These are phyloP conservation scores for Xylariaceae sp. DNA, from an alignment of 2,329 filamentous ascomycete genomes.

Conservation along the genomic window DNA sequence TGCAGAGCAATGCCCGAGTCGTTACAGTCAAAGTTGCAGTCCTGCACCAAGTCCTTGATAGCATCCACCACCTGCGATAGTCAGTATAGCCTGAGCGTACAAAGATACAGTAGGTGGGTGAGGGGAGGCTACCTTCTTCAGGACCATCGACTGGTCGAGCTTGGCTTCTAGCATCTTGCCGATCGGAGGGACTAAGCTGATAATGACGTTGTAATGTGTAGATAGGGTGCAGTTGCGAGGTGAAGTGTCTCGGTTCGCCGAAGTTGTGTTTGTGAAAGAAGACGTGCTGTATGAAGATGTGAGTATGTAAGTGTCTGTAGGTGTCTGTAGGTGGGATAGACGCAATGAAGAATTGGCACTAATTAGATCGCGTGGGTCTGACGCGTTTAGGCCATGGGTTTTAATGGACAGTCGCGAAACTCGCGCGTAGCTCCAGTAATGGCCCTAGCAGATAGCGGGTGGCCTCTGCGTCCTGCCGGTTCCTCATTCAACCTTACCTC, in stretches of 20 bases:
- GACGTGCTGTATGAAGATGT: slow-evolving; percentile 1
- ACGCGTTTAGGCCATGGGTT: slow-evolving; percentile 26
- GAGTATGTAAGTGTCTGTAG: neutral
- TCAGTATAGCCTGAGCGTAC: slow-evolving; percentile 27
- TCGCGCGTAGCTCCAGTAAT: slow-evolving; percentile 16
- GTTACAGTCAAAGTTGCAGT: slow-evolving; percentile 99
- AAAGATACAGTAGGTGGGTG: neutral
- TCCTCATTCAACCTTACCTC: no score
- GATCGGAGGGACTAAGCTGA: slow-evolving; percentile 1
- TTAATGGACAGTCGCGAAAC: slow-evolving; percentile 31
- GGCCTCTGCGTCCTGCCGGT: no score
- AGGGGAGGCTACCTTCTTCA: slow-evolving; percentile 78
- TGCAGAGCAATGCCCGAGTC: slow-evolving; percentile 97
- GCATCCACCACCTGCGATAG: slow-evolving; percentile 84
- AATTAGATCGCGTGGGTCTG: slow-evolving; percentile 22
- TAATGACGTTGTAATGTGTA: neutral
- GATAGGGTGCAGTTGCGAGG: neutral
- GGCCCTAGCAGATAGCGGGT: neutral
- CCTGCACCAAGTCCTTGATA: slow-evolving; percentile 98
- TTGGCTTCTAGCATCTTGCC: slow-evolving; percentile 90
- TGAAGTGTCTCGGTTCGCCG: slow-evolving; percentile 3
- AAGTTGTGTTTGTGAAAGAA: neutral
- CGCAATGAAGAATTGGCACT: slow-evolving; percentile 16
- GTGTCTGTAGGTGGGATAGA: slow-evolving; percentile 5
- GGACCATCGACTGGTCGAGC: slow-evolving; percentile 87